Conservation (phyloP, 2,329 filamentous ascomycete genomes). For the Coniochaeta hoffmannii region DNA sequence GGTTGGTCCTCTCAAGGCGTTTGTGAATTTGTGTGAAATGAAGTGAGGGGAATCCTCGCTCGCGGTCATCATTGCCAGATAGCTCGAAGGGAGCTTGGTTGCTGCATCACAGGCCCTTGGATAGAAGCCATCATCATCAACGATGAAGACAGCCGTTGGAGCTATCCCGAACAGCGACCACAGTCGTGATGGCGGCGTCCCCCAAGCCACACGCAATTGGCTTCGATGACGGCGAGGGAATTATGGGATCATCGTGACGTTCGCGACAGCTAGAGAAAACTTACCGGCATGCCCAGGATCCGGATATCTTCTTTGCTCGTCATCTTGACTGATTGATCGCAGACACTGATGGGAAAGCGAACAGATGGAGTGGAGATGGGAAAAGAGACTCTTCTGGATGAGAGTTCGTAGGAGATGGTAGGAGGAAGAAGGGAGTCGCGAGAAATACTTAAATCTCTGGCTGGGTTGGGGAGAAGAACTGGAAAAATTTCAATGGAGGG, state of each 20-base stretch:
- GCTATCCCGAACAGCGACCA: not conserved
- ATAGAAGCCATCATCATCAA: conserved; percentile 10
- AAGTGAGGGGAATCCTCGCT: not conserved
- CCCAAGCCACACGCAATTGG: not conserved
- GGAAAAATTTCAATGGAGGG: conserved; percentile 38
- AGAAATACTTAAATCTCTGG: conserved; percentile 32
- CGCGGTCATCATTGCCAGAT: not conserved
- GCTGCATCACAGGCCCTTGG: not conserved
- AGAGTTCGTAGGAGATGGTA: conserved; percentile 21
- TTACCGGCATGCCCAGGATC: conserved; percentile 63
- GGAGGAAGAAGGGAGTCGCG: conserved; percentile 23
- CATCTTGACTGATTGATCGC: conserved; percentile 44
- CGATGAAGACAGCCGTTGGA: not conserved
- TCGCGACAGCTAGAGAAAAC: conserved; percentile 20
- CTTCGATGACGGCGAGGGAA: conserved; percentile 17
- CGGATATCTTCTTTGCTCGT: conserved; percentile 45
- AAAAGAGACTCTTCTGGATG: conserved; percentile 26
- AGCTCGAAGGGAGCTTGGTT: not conserved
- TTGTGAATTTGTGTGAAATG: not conserved
- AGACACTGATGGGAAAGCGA: conserved; percentile 32
- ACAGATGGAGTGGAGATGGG: conserved; percentile 58
- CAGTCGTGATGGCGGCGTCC: not conserved
- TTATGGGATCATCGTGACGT: conserved; percentile 11
- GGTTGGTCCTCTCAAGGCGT: not conserved
- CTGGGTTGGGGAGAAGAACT: conserved; percentile 29